Conservation (phyloP, 2,329 filamentous ascomycete species). For the Dactylellina haptotyla region DNA sequence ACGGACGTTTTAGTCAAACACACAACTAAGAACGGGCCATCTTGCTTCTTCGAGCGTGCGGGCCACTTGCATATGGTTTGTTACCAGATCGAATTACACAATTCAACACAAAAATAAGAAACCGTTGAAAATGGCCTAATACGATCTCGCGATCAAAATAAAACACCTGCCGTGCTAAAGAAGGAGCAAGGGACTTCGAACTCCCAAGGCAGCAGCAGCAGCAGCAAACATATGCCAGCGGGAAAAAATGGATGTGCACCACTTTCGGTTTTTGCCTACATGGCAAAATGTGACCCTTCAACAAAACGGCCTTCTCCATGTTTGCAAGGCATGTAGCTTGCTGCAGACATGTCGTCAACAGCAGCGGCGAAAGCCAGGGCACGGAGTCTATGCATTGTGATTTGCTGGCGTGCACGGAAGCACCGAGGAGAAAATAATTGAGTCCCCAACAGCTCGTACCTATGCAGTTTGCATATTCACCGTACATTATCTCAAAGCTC, state of each 20-base stretch:
- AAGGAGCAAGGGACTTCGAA: neutral
- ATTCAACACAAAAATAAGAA: conserved; percentile 29
- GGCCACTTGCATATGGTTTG: neutral
- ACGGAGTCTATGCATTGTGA: conserved; percentile 4
- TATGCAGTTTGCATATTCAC: conserved; percentile 21
- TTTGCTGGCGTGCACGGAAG: neutral
- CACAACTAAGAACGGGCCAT: conserved; percentile 30
- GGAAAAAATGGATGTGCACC: neutral
- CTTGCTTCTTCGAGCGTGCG: neutral
- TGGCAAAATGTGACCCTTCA: neutral
- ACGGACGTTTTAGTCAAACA: conserved; percentile 43
- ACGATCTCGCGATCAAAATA: neutral
- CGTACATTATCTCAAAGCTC: conserved; percentile 40
- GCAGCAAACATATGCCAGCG: neutral
- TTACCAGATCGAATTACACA: conserved; percentile 49
- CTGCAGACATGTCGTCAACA: neutral
- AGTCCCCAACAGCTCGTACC: neutral
- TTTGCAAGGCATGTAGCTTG: too few relatives aligned
- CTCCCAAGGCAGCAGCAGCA: neutral
- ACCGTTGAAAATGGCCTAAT: neutral
- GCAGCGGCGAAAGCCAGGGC: too few relatives aligned
- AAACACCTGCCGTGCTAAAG: neutral
- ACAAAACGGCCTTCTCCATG: neutral
- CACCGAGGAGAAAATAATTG: neutral
- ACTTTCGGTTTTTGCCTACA: neutral